Base-by-base conservation (phyloP, 495 filamentous ascomycete genomes). In the Delitschia confertaspora region DNA sequence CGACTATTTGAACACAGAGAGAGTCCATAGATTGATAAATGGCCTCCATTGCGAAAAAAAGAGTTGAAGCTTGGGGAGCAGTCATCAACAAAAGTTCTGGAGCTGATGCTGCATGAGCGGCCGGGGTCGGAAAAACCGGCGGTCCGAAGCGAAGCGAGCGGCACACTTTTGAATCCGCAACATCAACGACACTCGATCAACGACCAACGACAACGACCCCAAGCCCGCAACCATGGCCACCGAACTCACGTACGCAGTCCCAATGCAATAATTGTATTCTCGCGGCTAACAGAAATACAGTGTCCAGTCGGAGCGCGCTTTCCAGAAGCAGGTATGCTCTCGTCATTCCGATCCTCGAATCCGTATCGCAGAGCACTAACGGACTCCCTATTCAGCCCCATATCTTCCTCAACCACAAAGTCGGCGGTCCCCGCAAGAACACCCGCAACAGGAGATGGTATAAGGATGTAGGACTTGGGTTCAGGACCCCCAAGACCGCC, bases 391-490 rank as follows among this genome's bases (percentile, higher is more conserved):
- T 9, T 79, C 88, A 98, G 79, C 93, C 91, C 63, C 93, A 99
- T 72, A 93, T 99, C 78, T 96, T 95, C 84, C 77, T 83, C 64
- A 94, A 93, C 78, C 65, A 70, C 57, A 78, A 82, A 70, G 81
- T 38, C 38, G 38, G n/a, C 38, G 45, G 42, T 0, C 46, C 84
- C 67, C 68, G 79, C 54, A 95, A 94, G 79, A 81, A 76, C 65
- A 78, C 79, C 65, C 80, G 80, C 65, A 68, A 73, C 56, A 87
- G 85, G 63, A 88, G 91, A 87, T 99, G 88, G 88, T 96, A 88
- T 71, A 99, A 99, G 83, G 93, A 99, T 63, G 85, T 99, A 64
- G 91, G 91, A 65, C 73, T 99, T 68, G 91, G 91, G 58, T 96
- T 99, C 81, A 80, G 84, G 70, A 96, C 93, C 65, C 91, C 91